Conservation (phyloP, 768 basidiomycete genomes). For the Leccinum disarticulatum region DNA sequence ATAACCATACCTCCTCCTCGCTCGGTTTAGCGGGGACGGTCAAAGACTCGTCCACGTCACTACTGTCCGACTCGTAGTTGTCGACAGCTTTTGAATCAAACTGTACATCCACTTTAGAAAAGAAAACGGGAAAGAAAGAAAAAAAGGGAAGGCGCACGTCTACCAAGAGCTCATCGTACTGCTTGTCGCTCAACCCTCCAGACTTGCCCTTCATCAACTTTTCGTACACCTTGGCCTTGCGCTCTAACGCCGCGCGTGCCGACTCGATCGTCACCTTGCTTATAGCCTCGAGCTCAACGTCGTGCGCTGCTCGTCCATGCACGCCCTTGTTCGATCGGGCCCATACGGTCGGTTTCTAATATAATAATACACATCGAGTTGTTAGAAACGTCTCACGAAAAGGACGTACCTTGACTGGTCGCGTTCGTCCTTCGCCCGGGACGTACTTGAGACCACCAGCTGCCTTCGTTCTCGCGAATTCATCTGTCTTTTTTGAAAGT, state of each 20-base stretch:
- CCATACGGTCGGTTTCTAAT: constrained; percentile 79
- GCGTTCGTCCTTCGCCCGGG: constrained; percentile 56
- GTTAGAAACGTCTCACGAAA: background rate
- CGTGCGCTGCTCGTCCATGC: constrained; percentile 56
- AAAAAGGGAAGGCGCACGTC: constrained; percentile 53
- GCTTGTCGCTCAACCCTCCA: constrained; percentile 72
- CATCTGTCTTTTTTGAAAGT: constrained; percentile 49
- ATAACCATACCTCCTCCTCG: constrained; percentile 37
- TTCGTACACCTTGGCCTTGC: constrained; percentile 80
- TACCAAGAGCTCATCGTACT: constrained; percentile 70
- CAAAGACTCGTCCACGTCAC: constrained; percentile 78
- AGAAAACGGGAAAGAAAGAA: background rate
- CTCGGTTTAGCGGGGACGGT: constrained; percentile 49
- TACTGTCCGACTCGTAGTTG: constrained; percentile 65
- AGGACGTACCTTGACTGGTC: constrained; percentile 64
- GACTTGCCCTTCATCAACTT: constrained; percentile 75
- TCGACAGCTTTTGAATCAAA: constrained; percentile 62
- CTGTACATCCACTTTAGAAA: constrained; percentile 34
- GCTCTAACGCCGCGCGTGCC: constrained; percentile 66
- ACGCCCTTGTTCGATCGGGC: constrained; percentile 75
- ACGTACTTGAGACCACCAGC: constrained; percentile 50
- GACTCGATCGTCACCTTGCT: constrained; percentile 71
- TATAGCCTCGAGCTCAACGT: constrained; percentile 68
- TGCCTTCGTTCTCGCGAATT: constrained; percentile 64
- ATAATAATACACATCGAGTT: background rate